Evolutionary conservation across 2,329 filamentous ascomycete species (phyloP), one percentile per base, ranked within the genome.

Genomic region (Myriosclerotinia duriaeana): DNA sequence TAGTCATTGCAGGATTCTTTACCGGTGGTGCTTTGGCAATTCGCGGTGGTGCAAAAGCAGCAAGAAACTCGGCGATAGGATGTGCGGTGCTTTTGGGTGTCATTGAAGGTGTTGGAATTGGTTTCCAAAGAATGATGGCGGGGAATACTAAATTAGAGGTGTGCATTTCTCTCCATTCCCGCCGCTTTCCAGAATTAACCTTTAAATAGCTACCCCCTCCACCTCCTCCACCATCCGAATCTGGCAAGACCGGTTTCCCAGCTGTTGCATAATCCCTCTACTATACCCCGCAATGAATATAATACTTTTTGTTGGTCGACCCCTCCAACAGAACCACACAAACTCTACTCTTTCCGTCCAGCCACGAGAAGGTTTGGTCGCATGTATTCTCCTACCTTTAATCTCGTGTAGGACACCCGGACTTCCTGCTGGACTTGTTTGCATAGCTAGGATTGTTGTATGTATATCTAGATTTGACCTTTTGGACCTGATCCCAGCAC

Each of bases 41-140:
- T 70, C 87, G 95, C 80, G 95, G 95, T 75, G 95, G 95, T 67
- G 89, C 90, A 79, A 93, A 92, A 82, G 92, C 94, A 30, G 93
- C 95, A 70, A 86, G 95, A 74, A 98, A 98, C 80, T 93, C 92
- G 68, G 95, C 95, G 70, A 98, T 99, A 75, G 95, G 94, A 73
- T 98, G 95, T 78, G 95, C 92, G 36, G 91, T 97, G 71, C 85
- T 99, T 75, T 84, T 99, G 55, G 95, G 92, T 61, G 94, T 99
- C 71, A 98, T 99, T 71, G 94, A 99, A 80, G 94, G 95, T 74
- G 95, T 98, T 65, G 94, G 94, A 74, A 98, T 99, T 76, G 93
- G 91, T 11, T 94, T 97, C 82, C 90, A 93, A 79, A 89, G 93
- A 79, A 93, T 97, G 89, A 91, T 97, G 86, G 91, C 93, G 46